Percentiles rank a stretch among this genome's conserved stretches.
Conservation (phyloP, 768 basidiomycete genomes). For the Phlebiopsis flavidoalba region DNA sequence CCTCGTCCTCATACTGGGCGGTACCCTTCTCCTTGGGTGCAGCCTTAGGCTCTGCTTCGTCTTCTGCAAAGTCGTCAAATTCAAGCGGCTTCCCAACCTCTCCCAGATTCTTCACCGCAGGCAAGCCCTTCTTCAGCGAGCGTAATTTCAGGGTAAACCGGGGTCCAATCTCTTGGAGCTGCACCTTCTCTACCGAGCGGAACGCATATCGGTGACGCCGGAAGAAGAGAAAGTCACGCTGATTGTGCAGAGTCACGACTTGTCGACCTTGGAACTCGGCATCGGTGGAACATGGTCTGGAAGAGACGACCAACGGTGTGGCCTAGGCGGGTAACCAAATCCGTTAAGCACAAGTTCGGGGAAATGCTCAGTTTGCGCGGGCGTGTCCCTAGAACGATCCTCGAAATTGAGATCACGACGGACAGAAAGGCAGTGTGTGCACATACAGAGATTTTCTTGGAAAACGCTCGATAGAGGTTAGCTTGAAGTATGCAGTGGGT, state of each 20-base stretch:
- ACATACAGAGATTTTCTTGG: slow-evolving; percentile 80
- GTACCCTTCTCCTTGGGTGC: slow-evolving; percentile 20
- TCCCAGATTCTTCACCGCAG: slow-evolving; percentile 69
- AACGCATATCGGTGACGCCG: slow-evolving; percentile 93
- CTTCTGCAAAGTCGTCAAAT: slow-evolving; percentile 39
- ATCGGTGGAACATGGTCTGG: slow-evolving; percentile 91
- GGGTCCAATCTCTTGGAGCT: slow-evolving; percentile 96
- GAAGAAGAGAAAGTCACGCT: slow-evolving; percentile 97
- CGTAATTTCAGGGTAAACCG: slow-evolving; percentile 92
- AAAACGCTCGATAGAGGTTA: slow-evolving; percentile 83
- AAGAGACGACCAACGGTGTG: slow-evolving; percentile 93
- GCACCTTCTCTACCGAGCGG: slow-evolving; percentile 84
- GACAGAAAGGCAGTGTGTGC: not conserved
- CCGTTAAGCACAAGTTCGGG: slow-evolving; percentile 95
- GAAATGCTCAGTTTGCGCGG: slow-evolving; percentile 82
- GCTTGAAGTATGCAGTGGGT: slow-evolving; percentile 93
- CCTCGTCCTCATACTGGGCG: slow-evolving; percentile 29
- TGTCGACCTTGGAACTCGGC: slow-evolving; percentile 93
- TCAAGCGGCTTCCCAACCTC: slow-evolving; percentile 53
- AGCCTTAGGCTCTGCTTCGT: slow-evolving; percentile 22
- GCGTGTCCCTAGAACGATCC: slow-evolving; percentile 69
- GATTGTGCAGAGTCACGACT: slow-evolving; percentile 95
- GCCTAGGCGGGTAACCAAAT: slow-evolving; percentile 90
- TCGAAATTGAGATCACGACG: not conserved
- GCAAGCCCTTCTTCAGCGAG: slow-evolving; percentile 85